A percentile compares a stretch with the other conserved stretches of the same genome.
Conservation (phyloP, 2,329 filamentous ascomycete genomes). For the Neofusicoccum cordaticola region DNA sequence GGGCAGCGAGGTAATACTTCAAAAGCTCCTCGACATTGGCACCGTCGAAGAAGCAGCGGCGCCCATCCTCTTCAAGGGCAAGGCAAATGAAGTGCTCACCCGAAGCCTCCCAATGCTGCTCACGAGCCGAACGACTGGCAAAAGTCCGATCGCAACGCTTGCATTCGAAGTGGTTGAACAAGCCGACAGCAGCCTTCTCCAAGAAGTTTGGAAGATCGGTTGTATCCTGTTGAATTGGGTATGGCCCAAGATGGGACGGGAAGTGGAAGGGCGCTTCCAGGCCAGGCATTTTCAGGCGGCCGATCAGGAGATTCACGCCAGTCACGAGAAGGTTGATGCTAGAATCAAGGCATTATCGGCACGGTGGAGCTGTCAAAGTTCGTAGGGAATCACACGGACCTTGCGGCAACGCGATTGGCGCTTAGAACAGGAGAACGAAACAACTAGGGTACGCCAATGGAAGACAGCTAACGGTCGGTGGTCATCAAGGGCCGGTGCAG, state of each 20-base stretch:
- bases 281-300: not conserved
- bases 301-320: not conserved
- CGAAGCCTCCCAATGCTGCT: not conserved
- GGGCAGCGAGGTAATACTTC: not conserved
- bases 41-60: not conserved
- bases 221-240: not conserved
- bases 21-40: not conserved
- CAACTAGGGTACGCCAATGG: not conserved
- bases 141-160: not conserved
- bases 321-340: not conserved
- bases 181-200: not conserved
- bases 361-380: not conserved
- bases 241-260: not conserved
- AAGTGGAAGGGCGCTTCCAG: not conserved
- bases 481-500: not conserved
- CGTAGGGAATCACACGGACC: no score
- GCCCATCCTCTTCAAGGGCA: not conserved
- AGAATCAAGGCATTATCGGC: not conserved
- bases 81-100: constrained; percentile 3
- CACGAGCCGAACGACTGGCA: constrained; percentile 1
- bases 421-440: not conserved
- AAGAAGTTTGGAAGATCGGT: not conserved
- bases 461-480: not conserved
- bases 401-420: not conserved
- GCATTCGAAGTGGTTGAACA: not conserved